Percentiles rank a stretch among this genome's conserved stretches.
Evolutionary conservation across 225 moss, liverwort and hornwort species (phyloP).

Genomic region (Thuidium tamariscinum): DNA sequence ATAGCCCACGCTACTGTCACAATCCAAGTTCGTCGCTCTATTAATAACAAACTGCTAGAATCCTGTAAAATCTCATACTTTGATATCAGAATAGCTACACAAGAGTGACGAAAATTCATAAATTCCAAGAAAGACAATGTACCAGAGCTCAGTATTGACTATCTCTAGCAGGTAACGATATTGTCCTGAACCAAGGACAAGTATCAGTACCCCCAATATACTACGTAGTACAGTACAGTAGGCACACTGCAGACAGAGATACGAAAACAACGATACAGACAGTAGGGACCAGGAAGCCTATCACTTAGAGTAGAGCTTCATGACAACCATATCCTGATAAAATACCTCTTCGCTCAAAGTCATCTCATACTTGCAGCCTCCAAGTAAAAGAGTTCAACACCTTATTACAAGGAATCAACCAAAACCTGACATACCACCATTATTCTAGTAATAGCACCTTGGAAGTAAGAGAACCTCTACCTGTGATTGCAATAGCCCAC

Average conservation of each 20-base stretch:
- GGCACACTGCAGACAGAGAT: neutral
- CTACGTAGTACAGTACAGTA: neutral
- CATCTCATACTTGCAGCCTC: neutral
- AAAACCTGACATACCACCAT: neutral
- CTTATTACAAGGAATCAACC: neutral
- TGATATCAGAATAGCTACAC: neutral
- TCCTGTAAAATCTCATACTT: neutral
- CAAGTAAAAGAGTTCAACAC: neutral
- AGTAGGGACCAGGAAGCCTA: neutral
- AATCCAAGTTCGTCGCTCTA: conserved; percentile 1
- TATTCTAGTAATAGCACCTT: neutral
- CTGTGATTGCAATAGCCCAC: conserved; percentile 89
- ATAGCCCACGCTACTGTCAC: conserved; percentile 26
- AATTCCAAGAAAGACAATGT: neutral
- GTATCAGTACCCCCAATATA: neutral
- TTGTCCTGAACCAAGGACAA: neutral
- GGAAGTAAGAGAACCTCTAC: conserved; percentile 14
- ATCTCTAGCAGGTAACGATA: neutral
- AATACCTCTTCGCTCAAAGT: neutral
- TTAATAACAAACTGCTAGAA: neutral
- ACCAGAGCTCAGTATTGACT: neutral
- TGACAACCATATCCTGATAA: neutral
- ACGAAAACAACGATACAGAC: neutral
- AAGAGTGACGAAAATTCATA: neutral
- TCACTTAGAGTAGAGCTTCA: neutral